A percentile compares a stretch with the other conserved stretches of the same genome.
phyloP scores from a whole-genome alignment of 2,329 filamentous ascomycete genomes.

The Dothistroma pini region DNA sequence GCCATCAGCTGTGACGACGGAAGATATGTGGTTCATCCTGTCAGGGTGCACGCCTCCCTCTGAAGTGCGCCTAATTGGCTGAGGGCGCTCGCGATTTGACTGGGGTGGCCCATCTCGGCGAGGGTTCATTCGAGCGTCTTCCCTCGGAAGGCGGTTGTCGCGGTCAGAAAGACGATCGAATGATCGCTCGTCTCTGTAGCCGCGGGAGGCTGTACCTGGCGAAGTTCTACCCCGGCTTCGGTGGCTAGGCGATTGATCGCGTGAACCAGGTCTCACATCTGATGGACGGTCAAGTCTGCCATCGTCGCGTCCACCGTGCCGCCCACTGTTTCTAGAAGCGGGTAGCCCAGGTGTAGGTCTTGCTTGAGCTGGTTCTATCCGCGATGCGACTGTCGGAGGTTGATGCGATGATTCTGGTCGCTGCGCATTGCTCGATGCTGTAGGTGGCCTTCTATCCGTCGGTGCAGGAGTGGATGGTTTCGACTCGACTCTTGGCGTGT shows the following conservation, averaged over 20 bases:
- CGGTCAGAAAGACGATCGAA: slow-evolving; percentile 15
- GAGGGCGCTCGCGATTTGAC: slow-evolving; percentile 14
- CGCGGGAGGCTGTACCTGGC: slow-evolving; percentile 9
- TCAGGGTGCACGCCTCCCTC: slow-evolving; percentile 19
- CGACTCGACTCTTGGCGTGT: slow-evolving; percentile 14
- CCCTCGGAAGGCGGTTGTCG: slow-evolving; percentile 17
- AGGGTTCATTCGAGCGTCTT: slow-evolving; percentile 15
- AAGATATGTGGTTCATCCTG: slow-evolving; percentile 19
- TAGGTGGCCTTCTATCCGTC: slow-evolving; percentile 15
- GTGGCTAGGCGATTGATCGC: slow-evolving; percentile 41
- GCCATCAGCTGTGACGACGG: slow-evolving; percentile 15
- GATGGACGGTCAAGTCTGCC: slow-evolving; percentile 44
- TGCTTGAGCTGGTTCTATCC: not conserved
- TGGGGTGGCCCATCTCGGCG: slow-evolving; percentile 16
- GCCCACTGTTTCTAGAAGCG: slow-evolving; percentile 6
- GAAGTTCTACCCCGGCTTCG: slow-evolving; percentile 38
- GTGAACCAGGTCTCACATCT: slow-evolving; percentile 36
- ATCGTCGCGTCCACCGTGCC: slow-evolving; percentile 35
- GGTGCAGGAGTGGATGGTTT: slow-evolving; percentile 26
- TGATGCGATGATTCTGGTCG: slow-evolving; percentile 34
- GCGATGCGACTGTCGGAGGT: slow-evolving; percentile 6
- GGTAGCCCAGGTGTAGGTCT: slow-evolving; percentile 13
- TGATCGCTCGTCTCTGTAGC: slow-evolving; percentile 21
- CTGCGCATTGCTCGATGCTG: slow-evolving; percentile 23
- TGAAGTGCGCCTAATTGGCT: slow-evolving; percentile 10